phyloP scores from a whole-genome alignment of 805 yeast genomes.

The Teunomyces kruisii region DNA sequence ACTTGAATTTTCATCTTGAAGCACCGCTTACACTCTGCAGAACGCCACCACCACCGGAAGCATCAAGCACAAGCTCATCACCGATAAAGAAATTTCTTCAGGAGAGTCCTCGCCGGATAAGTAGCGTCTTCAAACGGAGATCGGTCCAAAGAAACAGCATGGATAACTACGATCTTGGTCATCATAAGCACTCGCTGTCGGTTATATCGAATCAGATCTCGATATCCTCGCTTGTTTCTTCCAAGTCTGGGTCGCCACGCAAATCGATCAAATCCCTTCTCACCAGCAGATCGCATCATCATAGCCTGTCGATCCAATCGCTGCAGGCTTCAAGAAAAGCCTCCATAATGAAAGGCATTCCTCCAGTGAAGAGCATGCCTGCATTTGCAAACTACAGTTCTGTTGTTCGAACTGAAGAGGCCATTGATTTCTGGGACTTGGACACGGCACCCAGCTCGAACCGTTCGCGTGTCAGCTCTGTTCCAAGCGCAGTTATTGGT shows the following conservation, averaged over 20 bases:
- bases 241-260: slow-evolving; percentile 32
- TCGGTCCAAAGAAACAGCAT: slow-evolving; percentile 6
- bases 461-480: slow-evolving; percentile 41
- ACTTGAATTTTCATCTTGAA: neutral
- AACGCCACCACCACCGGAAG: slow-evolving; percentile 9
- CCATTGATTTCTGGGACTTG: slow-evolving; percentile 26
- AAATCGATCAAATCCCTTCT: slow-evolving; percentile 24
- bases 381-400: neutral
- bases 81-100: slow-evolving; percentile 33
- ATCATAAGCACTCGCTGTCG: slow-evolving; percentile 29
- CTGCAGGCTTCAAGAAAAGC: neutral
- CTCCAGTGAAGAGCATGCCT: slow-evolving; percentile 1
- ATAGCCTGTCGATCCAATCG: slow-evolving; percentile 14
- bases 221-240: slow-evolving; percentile 23
- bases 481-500: slow-evolving; percentile 60
- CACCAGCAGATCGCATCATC: slow-evolving; percentile 10
- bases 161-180: slow-evolving; percentile 8
- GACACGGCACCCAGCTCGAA: slow-evolving; percentile 34
- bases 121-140: slow-evolving; percentile 20
- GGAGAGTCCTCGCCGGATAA: slow-evolving; percentile 29
- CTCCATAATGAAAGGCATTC: neutral
- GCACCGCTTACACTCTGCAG: neutral
- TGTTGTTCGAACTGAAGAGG: slow-evolving; percentile 4
- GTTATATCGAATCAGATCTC: slow-evolving; percentile 28
- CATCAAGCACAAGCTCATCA: slow-evolving; percentile 18